Percentiles rank a stretch among this genome's conserved stretches.
phyloP scores from a whole-genome alignment of 1,284 basidiomycete species.

The Pisolithus thermaeus region DNA sequence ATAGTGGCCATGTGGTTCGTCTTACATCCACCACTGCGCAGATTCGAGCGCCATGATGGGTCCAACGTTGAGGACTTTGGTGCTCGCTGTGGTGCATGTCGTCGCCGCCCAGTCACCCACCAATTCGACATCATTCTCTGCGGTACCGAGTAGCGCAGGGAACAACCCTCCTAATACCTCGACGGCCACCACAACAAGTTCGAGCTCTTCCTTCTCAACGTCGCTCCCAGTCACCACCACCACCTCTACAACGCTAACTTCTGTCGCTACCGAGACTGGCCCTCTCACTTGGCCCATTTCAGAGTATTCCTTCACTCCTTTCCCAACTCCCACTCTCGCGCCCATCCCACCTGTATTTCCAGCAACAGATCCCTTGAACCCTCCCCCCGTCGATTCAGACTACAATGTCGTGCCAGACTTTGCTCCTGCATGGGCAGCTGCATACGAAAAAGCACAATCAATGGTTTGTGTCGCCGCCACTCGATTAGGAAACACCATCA shows the following conservation, averaged over 20 bases:
- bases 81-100: conserved; percentile 12
- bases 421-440: conserved; percentile 35
- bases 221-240: not conserved
- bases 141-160: not conserved
- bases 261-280: conserved; percentile 10
- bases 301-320: conserved; percentile 22
- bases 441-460: conserved; percentile 33
- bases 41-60: not conserved
- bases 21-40: too few relatives aligned
- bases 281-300: conserved; percentile 25
- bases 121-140: not conserved
- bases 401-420: conserved; percentile 38
- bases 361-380: conserved; percentile 23
- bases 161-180: conserved; percentile 1
- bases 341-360: conserved; percentile 28
- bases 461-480: conserved; percentile 21
- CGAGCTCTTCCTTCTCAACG: not conserved
- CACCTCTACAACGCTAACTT: conserved; percentile 6
- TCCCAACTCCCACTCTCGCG: conserved; percentile 23
- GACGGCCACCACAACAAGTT: conserved; percentile 4
- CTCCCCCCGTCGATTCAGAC: conserved; percentile 24
- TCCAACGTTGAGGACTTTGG: not conserved
- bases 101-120: conserved; percentile 5
- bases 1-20: too few relatives aligned
- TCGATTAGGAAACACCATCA: too few relatives aligned